phyloP scores from a whole-genome alignment of 805 yeast species.

The Cyberlindnera xishuangbannaensis region DNA sequence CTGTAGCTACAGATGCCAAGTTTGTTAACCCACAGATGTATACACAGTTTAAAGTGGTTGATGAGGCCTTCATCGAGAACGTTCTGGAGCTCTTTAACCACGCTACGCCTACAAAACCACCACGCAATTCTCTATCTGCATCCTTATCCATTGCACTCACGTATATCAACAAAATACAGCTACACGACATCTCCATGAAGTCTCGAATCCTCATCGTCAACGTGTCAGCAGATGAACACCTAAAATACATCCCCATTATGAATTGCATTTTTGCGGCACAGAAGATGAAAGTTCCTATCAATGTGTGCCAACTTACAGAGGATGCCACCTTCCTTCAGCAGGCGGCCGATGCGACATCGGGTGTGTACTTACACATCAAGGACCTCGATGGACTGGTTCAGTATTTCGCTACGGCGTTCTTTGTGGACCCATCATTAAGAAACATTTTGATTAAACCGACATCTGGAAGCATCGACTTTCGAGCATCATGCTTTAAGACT shows the following conservation, averaged over 20 bases:
- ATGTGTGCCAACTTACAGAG: conserved; percentile 74
- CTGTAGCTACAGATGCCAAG: conserved; percentile 11
- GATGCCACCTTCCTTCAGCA: conserved; percentile 87
- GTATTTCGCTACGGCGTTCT: conserved; percentile 73
- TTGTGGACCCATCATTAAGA: conserved; percentile 80
- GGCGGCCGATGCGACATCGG: conserved; percentile 92
- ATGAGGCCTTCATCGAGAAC: conserved; percentile 62
- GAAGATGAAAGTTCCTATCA: conserved; percentile 82
- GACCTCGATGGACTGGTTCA: conserved; percentile 77
- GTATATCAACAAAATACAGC: conserved; percentile 57
- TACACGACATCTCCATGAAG: conserved; percentile 41
- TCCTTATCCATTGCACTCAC: conserved; percentile 81
- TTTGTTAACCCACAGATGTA: conserved; percentile 63
- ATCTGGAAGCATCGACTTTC: conserved; percentile 79
- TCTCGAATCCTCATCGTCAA: conserved; percentile 62
- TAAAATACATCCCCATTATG: conserved; percentile 90
- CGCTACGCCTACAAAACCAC: conserved; percentile 26
- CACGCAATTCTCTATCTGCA: conserved; percentile 56
- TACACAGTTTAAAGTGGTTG: conserved; percentile 75
- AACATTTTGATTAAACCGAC: conserved; percentile 76
- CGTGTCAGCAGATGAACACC: conserved; percentile 66
- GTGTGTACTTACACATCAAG: conserved; percentile 68
- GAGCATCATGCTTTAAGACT: conserved; percentile 91
- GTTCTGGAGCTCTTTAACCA: conserved; percentile 36
- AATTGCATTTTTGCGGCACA: conserved; percentile 95